Percentiles rank a stretch among this genome's conserved stretches.
Conservation (phyloP, 2,329 filamentous ascomycete species). For the Ceratocystiopsis brevicomis region DNA sequence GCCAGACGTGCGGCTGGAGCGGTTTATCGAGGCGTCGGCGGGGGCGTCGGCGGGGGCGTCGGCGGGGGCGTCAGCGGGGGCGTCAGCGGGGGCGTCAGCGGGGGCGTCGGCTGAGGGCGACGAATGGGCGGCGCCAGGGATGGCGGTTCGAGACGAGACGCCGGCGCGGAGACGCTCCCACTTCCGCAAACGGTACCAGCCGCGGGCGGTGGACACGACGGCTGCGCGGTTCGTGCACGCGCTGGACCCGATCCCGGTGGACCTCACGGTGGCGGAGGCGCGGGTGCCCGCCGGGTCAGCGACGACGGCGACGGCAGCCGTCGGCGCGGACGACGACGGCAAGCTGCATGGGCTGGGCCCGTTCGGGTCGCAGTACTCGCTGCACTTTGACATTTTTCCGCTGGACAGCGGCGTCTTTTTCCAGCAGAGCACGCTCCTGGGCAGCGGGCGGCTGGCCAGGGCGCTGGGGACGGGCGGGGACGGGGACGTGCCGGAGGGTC, state of each 20-base stretch:
- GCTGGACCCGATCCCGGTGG: conserved; percentile 28
- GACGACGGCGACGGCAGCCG: background rate
- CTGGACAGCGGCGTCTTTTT: conserved; percentile 37
- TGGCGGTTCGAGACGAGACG: too few species aligned
- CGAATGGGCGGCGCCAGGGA: too few species aligned
- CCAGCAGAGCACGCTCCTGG: conserved; percentile 39
- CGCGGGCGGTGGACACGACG: conserved; percentile 26
- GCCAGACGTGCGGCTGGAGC: conserved; percentile 18
- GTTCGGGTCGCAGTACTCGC: conserved; percentile 41
- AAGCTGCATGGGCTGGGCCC: conserved; percentile 37
- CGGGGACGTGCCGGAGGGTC: too few species aligned
- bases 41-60: too few species aligned
- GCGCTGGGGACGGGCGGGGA: too few species aligned
- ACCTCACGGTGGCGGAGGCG: conserved; percentile 1
- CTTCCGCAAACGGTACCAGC: conserved; percentile 25
- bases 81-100: too few species aligned
- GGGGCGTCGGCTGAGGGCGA: too few species aligned
- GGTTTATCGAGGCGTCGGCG: conserved; percentile 10
- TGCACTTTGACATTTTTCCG: conserved; percentile 44
- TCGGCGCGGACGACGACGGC: conserved; percentile 9
- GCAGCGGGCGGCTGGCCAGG: conserved; percentile 26
- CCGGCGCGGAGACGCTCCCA: conserved; percentile 12
- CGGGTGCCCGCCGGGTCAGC: background rate
- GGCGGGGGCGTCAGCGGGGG: too few species aligned
- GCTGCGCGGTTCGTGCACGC: conserved; percentile 34